Percentiles rank a stretch among this genome's conserved stretches.
Conservation (phyloP, 495 filamentous ascomycete genomes). For the Aspergillus baeticus region DNA sequence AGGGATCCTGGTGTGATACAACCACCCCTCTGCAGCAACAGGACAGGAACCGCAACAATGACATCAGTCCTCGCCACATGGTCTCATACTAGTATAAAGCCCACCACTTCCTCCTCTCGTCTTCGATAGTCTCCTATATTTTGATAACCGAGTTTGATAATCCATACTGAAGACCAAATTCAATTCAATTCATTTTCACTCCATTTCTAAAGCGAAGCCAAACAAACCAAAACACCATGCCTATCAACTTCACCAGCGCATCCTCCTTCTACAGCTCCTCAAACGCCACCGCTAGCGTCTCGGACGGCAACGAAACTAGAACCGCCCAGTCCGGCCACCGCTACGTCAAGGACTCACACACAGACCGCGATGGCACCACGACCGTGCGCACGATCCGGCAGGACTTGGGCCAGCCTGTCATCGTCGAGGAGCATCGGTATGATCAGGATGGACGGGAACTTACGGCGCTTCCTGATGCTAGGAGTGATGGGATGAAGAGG, state of each 20-base stretch:
- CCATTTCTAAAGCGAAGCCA: no score
- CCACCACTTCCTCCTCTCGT: neutral
- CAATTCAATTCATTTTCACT: no score
- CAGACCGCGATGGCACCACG: constrained; percentile 35
- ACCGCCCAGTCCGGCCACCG: constrained; percentile 30
- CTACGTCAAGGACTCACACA: constrained; percentile 35
- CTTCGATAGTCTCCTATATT: no score
- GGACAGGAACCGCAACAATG: neutral
- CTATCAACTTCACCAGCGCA: neutral
- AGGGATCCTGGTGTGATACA: no score
- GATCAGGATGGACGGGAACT: constrained; percentile 37
- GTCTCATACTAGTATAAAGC: neutral
- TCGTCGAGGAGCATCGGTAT: constrained; percentile 37
- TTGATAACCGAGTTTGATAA: no score
- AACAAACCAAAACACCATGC: neutral
- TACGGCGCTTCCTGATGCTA: constrained; percentile 13
- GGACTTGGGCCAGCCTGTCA: constrained; percentile 34
- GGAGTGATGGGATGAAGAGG: constrained; percentile 21
- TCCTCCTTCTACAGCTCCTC: constrained; percentile 26
- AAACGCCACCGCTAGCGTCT: constrained; percentile 36
- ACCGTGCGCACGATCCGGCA: constrained; percentile 38
- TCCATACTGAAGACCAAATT: no score
- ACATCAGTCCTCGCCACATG: constrained; percentile 7
- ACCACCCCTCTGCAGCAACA: no score
- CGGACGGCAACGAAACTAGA: constrained; percentile 21